Evolutionary conservation across 176 grass and related monocot species (phyloP).

Genomic region (Echinochloa phyllopogon): DNA sequence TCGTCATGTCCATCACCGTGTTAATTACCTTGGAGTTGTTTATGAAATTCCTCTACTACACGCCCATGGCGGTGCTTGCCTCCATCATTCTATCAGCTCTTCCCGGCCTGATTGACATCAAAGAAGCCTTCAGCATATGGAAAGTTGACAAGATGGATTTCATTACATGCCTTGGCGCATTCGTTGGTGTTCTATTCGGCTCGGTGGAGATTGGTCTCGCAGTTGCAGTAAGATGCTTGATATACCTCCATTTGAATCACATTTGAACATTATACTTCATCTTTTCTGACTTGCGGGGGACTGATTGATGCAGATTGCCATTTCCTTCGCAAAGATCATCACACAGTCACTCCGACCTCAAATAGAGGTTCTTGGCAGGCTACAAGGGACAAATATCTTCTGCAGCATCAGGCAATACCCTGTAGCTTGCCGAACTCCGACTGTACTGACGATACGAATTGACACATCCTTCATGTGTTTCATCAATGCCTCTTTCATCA

Average conservation of each 20-base stretch:
- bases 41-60: conserved; percentile 87
- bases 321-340: conserved; percentile 86
- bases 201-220: conserved; percentile 90
- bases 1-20: conserved; percentile 89
- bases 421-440: conserved; percentile 49
- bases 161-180: conserved; percentile 76
- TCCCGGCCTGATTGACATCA: conserved; percentile 83
- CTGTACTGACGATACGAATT: conserved; percentile 59
- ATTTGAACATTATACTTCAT: background rate
- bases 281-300: conserved; percentile 6
- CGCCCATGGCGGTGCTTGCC: conserved; percentile 87
- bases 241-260: background rate
- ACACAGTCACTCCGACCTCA: conserved; percentile 71
- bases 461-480: conserved; percentile 90
- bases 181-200: conserved; percentile 84
- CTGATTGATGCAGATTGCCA: conserved; percentile 61
- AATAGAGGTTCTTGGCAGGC: conserved; percentile 79
- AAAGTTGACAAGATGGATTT: conserved; percentile 98
- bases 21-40: conserved; percentile 69
- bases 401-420: conserved; percentile 89
- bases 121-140: conserved; percentile 80
- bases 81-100: conserved; percentile 95
- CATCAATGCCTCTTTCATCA: conserved; percentile 83
- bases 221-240: conserved; percentile 59
- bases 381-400: conserved; percentile 76